Base-by-base conservation (phyloP, 2,329 filamentous ascomycete genomes). In the Fusarium sp. region DNA sequence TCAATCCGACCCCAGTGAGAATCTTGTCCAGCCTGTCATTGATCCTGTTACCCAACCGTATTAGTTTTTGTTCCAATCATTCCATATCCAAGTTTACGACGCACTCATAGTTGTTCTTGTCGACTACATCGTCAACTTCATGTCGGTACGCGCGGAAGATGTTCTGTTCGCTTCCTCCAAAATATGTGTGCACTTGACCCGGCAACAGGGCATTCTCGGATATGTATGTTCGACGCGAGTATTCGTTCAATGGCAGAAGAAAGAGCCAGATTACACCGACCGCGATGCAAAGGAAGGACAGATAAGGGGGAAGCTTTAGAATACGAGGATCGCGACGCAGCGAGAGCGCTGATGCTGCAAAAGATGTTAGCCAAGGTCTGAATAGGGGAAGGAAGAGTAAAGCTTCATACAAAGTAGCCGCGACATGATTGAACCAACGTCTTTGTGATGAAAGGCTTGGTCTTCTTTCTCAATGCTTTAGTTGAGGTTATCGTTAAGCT, bases 101-200 rank as follows among this genome's bases (percentile, higher is more conserved):
- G 67, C 81, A 89, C 87, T 87, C 85, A 65, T 82, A 77, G 72
- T 90, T 90, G 68, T 80, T 82, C 76, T 82, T 83, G 71, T 84
- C 83, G 59, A 83, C 85, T 65, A 95, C 78, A 12, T 83, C 85
- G 73, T 92, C 89, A 54, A 97, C 86, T 83, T 98, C 96, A 78
- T 93, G 91, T 77, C 92, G 90, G 80, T 97, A 98, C 11, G 94
- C 96, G 49, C 94, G 89, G 78, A 98, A 95, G 71, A 98, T 89
- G 81, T 98, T 93, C 84, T 98, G 95, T 80, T 99, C 96, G 80
- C 94, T 97, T 20, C 96, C 96, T 10, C 93, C 91, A 79, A 99
- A 99, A 82, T 99, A 99, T 3, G 96, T 97, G 83, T 98, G 95
- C 12, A 98, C 96, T 81, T 99, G 96, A 4, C 95, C 96, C 0